These are phyloP conservation scores for Hansenula sp. DNA, from an alignment of 1,139 yeast genomes.

Conservation along the genomic window DNA sequence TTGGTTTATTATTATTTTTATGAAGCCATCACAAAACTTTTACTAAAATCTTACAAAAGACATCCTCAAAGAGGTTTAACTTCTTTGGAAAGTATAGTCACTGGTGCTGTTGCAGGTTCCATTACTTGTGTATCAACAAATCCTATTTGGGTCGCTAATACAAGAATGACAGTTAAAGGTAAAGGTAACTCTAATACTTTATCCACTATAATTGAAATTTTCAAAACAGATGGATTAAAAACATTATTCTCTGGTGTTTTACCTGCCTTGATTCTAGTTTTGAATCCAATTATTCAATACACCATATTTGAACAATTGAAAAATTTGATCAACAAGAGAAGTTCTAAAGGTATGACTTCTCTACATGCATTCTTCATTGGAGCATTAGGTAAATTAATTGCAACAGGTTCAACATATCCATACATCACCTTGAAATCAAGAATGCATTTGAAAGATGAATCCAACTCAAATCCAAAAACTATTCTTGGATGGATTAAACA, in stretches of 20 bases:
- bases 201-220: conserved; percentile 53
- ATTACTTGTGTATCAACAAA: conserved; percentile 83
- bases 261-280: conserved; percentile 81
- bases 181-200: conserved; percentile 39
- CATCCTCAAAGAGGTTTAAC: conserved; percentile 31
- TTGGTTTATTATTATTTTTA: conserved; percentile 89
- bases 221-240: conserved; percentile 63
- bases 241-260: conserved; percentile 80
- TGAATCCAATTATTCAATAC: conserved; percentile 89
- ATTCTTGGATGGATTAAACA: conserved; percentile 29
- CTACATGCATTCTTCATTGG: conserved; percentile 73
- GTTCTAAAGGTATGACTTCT: conserved; percentile 34
- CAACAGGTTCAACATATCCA: conserved; percentile 86
- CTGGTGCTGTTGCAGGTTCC: conserved; percentile 87
- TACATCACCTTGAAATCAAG: conserved; percentile 86
- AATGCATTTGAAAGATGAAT: conserved; percentile 55
- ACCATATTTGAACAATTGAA: conserved; percentile 86
- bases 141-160: conserved; percentile 95
- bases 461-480: conserved; percentile 12
- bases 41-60: conserved; percentile 9
- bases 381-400: conserved; percentile 83
- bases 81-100: conserved; percentile 67
- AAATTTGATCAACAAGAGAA: conserved; percentile 52
- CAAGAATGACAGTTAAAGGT: conserved; percentile 65
- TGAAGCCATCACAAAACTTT: conserved; percentile 57